phyloP scores from a whole-genome alignment of 176 grass and related monocot species.

The Carex cristatella region DNA sequence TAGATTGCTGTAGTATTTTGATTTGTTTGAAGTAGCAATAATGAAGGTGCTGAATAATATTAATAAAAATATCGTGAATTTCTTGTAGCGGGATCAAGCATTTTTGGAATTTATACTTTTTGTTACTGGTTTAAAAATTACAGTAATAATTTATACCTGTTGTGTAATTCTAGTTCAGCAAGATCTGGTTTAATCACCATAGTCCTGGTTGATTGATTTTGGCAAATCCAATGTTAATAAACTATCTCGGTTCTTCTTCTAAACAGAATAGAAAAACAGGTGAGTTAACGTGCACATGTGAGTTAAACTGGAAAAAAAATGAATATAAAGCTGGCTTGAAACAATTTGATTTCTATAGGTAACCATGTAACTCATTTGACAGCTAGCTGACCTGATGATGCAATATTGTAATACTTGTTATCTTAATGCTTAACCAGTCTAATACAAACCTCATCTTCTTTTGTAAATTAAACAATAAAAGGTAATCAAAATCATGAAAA shows the following conservation, averaged over 20 bases:
- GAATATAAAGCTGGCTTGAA: background rate
- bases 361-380: background rate
- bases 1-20: background rate
- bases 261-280: background rate
- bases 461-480: background rate
- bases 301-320: background rate
- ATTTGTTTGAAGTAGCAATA: background rate
- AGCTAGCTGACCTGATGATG: background rate
- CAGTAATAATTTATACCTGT: background rate
- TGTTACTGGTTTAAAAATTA: background rate
- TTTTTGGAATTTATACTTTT: background rate
- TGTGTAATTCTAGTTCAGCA: constrained; percentile 6
- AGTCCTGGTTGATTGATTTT: background rate
- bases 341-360: background rate
- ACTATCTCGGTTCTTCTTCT: background rate
- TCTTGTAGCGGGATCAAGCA: background rate
- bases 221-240: background rate
- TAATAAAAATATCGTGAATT: background rate
- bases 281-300: background rate
- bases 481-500: background rate
- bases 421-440: background rate
- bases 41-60: constrained; percentile 5
- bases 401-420: background rate
- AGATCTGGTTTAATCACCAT: background rate
- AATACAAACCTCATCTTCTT: background rate